Conservation (phyloP, 768 basidiomycete genomes). For the Podaxis rugospora region DNA sequence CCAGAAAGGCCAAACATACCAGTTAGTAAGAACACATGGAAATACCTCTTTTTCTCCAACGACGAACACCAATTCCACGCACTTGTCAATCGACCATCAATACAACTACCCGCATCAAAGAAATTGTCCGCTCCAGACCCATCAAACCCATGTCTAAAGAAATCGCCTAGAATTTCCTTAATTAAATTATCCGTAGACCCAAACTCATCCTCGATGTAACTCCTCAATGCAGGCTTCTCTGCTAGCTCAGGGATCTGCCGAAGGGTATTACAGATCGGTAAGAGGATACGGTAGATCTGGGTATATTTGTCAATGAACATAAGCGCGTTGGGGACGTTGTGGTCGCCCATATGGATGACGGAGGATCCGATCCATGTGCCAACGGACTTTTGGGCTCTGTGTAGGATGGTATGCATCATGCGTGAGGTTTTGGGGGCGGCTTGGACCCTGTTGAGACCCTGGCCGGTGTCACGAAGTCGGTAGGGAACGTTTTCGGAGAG, state of each 20-base stretch:
- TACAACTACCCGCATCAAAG: constrained; percentile 82
- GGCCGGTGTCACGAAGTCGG: constrained; percentile 83
- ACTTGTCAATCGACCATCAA: constrained; percentile 82
- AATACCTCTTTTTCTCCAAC: constrained; percentile 83
- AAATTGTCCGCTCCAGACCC: constrained; percentile 91
- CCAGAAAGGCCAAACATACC: constrained; percentile 38
- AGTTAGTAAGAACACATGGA: constrained; percentile 71
- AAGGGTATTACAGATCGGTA: constrained; percentile 82
- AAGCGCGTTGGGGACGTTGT: constrained; percentile 78
- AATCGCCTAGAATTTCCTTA: constrained; percentile 73
- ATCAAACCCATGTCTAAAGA: constrained; percentile 86
- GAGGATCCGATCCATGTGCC: constrained; percentile 84
- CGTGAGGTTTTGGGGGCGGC: constrained; percentile 84
- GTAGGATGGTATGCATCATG: constrained; percentile 84
- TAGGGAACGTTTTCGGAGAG: constrained; percentile 73
- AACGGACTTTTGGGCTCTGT: constrained; percentile 77
- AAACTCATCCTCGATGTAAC: constrained; percentile 81
- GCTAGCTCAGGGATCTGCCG: constrained; percentile 64
- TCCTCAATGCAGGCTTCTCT: constrained; percentile 63
- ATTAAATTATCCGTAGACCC: constrained; percentile 68
- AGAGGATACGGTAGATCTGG: constrained; percentile 85
- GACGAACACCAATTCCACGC: constrained; percentile 92
- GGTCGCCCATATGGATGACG: constrained; percentile 89
- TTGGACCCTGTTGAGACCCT: constrained; percentile 88
- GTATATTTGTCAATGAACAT: constrained; percentile 94